Base-by-base conservation (phyloP, 2,329 filamentous ascomycete species). In the Penicillium sp. region DNA sequence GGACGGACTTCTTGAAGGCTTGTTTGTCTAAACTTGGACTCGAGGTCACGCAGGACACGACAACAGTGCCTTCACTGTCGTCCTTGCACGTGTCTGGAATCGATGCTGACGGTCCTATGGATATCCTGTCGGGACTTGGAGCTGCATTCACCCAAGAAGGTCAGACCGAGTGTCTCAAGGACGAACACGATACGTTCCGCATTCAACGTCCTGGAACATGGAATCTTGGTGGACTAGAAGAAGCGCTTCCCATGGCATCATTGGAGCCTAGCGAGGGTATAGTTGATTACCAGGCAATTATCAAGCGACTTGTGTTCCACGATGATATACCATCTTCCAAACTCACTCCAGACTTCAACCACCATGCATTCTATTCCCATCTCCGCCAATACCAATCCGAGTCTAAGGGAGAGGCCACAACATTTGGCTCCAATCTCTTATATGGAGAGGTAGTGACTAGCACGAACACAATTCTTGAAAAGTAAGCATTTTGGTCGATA, bases 381-480 rank as follows among this genome's bases (percentile, higher is more conserved):
- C 80, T 97, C 10, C 76, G 79, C 25, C 78, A 84, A 27, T 96
- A 92, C 70, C 86, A 89, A 52, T 72, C 75, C 13, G 81, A 83
- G 48, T 80, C 83, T 1, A 74, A 76, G 33, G 82, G 85, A 45
- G 82, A 86, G 0, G 78, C 83, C 7, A 74, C 73, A 4, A 77
- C 84, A 25, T 97, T 96, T 80, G 94, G 94, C 5, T 84, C 87
- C 50, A 79, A 84, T 50, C 75, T 99, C 4, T 79, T 97, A 62
- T 97, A 97, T 69, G 93, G 89, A 53, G 91, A 97, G 73, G 91
- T 96, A 7, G 82, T 97, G 17, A 97, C 93, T 3, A 96, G 91
- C 72, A 99, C 94, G 29, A 96, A 93, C 75, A 96, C 93, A 0
- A 80, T 97, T 6, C 82, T 97, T 7, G 94, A 97, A 69, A 96